Evolutionary conservation across 352 stramenopile species (phyloP).

Genomic region (Pythium oligandrum): DNA sequence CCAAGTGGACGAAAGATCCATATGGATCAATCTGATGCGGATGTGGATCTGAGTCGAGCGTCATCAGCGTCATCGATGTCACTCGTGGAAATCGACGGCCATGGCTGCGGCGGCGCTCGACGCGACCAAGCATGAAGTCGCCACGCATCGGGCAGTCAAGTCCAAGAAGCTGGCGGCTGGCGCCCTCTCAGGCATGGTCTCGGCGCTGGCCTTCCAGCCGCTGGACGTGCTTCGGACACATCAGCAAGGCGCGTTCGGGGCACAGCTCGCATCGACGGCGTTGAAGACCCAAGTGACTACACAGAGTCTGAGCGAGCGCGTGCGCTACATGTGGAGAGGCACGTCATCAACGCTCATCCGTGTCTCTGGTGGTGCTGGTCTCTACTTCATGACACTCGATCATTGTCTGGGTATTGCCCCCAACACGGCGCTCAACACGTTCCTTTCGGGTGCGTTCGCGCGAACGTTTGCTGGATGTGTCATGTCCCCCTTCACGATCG

Average conservation of each 20-base stretch:
- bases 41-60: background rate
- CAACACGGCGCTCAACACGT: constrained; percentile 63
- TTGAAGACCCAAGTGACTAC: background rate
- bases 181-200: constrained; percentile 72
- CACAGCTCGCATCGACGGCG: no score
- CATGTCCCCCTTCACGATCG: constrained; percentile 82
- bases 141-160: constrained; percentile 24
- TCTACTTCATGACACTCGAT: constrained; percentile 84
- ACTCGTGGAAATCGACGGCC: background rate
- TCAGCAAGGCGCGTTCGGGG: constrained; percentile 74
- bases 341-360: constrained; percentile 78
- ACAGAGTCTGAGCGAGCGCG: constrained; percentile 11
- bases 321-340: constrained; percentile 79
- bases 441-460: constrained; percentile 76
- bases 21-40: constrained; percentile 2
- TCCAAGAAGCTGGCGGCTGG: constrained; percentile 70
- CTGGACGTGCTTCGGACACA: constrained; percentile 83
- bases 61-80: background rate
- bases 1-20: constrained; percentile 1
- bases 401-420: constrained; percentile 53
- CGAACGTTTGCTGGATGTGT: constrained; percentile 77
- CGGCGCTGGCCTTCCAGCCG: constrained; percentile 79
- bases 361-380: constrained; percentile 69
- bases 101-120: constrained; percentile 15
- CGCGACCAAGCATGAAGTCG: background rate